These are phyloP conservation scores for Lichtheimia ramosa DNA, from an alignment of 371 early-diverging fungal genomes.

Conservation along the genomic window DNA sequence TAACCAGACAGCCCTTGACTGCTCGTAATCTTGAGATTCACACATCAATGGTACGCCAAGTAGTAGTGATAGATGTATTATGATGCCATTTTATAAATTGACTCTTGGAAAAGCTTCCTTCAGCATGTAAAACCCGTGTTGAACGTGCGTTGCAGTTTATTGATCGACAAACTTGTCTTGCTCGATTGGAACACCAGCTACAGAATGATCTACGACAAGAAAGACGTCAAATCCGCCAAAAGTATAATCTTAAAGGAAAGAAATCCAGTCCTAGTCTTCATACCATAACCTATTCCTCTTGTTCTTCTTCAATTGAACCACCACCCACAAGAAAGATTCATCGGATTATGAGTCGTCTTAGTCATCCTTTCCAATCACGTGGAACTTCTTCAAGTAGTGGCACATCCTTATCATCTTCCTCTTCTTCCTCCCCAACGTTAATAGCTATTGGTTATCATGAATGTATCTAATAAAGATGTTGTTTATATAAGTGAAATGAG, in stretches of 20 bases:
- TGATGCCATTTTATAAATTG: not conserved
- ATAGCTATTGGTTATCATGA: not conserved
- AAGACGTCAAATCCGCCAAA: not conserved
- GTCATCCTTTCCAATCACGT: not conserved
- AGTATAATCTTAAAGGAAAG: not conserved
- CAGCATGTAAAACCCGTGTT: not conserved
- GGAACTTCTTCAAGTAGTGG: too few relatives aligned
- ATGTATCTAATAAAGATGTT: not conserved
- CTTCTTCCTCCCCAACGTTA: not conserved
- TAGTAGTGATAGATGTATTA: not conserved
- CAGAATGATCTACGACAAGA: not conserved
- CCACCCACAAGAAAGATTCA: not conserved
- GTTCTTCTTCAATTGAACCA: too few relatives aligned
- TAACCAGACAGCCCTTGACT: too few relatives aligned
- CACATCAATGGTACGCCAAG: not conserved
- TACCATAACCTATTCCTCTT: not conserved
- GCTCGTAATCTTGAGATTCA: not conserved
- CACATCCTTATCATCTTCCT: not conserved
- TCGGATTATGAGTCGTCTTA: not conserved
- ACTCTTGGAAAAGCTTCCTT: not conserved
- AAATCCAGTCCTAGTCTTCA: not conserved
- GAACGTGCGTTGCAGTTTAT: conserved; percentile 8
- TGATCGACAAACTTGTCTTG: not conserved
- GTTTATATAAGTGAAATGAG: too few relatives aligned
- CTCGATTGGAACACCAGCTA: not conserved